Evolutionary conservation across 2,329 filamentous ascomycete genomes (phyloP).

Genomic region (Calycina herbarum): DNA sequence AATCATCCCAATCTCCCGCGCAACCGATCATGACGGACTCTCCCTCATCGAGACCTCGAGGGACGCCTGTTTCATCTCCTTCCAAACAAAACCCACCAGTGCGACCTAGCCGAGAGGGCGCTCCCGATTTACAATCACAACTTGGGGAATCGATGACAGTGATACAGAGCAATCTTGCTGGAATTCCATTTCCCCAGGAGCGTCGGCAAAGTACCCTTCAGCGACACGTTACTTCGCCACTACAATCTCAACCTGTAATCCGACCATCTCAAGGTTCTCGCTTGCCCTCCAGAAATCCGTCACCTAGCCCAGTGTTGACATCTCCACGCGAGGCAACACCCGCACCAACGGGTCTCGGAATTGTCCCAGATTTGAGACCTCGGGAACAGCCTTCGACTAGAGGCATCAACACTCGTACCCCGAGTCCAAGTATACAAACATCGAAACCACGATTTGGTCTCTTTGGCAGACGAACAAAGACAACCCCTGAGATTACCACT

Average conservation of each 20-base stretch:
- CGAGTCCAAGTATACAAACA: conserved; percentile 57
- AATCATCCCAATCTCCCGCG: conserved; percentile 38
- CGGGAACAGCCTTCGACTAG: conserved; percentile 32
- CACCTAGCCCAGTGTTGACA: conserved; percentile 37
- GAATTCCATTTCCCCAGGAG: conserved; percentile 28
- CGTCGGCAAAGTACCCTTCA: conserved; percentile 29
- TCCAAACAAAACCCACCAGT: conserved; percentile 45
- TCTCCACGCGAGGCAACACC: conserved; percentile 34
- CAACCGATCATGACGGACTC: conserved; percentile 32
- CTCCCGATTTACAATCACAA: conserved; percentile 60
- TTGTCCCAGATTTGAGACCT: conserved; percentile 34
- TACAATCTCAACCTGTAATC: conserved; percentile 36
- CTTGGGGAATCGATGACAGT: conserved; percentile 52
- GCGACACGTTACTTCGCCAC: conserved; percentile 25
- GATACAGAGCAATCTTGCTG: conserved; percentile 60
- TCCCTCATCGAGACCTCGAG: conserved; percentile 23
- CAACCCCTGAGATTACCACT: conserved; percentile 49
- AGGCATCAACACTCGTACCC: conserved; percentile 44
- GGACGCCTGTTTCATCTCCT: conserved; percentile 15
- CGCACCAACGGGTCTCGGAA: conserved; percentile 34
- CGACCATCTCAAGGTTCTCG: conserved; percentile 38
- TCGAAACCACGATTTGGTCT: conserved; percentile 71
- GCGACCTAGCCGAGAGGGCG: conserved; percentile 69
- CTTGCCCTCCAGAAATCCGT: conserved; percentile 38
- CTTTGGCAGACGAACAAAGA: conserved; percentile 73